Evolutionary conservation across 2,329 filamentous ascomycete species (phyloP), one percentile per base, ranked within the genome.

Genomic region (Aspergillus chevalieri): DNA sequence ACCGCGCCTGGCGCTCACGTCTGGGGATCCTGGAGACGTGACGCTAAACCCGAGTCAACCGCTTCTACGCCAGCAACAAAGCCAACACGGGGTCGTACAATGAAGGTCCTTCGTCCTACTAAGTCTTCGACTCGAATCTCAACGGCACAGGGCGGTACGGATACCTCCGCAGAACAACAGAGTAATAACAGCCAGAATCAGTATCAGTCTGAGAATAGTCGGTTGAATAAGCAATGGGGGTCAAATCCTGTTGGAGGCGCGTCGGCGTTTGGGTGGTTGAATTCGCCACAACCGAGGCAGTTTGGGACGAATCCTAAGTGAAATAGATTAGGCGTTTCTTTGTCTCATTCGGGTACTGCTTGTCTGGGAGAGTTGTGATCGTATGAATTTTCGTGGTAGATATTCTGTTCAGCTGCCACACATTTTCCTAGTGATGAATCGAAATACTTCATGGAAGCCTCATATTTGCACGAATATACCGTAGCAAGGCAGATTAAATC

Each of bases 191-290:
- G 38, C 17, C 38, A 15, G 17, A 41, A 5, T 30, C 26, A 30
- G 26, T 21, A 21, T 19, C 17, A 21, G 15, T 41, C 38, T 12
- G 26, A 30, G 10, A 30, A 12, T 30, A 30, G 15, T 21, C 59
- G 64, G 26, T 48, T 66, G 17, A 63, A 59, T 42, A 78, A 78
- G 58, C 73, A 81, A 14, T 79, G 83, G 49, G 78, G 82, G 6
- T 77, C 82, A 28, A 97, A 97, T 63, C 92, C 93, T 0, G 81
- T 95, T 15, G 92, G 92, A 7, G 88, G 88, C n/a, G 92, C 87
- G 12, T 93, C 89, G 51, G 92, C 92, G 2, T 97, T 97, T 73
- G 85, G 87, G 10, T 97, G 91, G 91, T 85, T 96, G 75, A 92
- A 87, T 55, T 58, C 68, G 17, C 58, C 59, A 10, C 61, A 66